Conservation (phyloP, 306 rosid species). For the Morella rubra region DNA sequence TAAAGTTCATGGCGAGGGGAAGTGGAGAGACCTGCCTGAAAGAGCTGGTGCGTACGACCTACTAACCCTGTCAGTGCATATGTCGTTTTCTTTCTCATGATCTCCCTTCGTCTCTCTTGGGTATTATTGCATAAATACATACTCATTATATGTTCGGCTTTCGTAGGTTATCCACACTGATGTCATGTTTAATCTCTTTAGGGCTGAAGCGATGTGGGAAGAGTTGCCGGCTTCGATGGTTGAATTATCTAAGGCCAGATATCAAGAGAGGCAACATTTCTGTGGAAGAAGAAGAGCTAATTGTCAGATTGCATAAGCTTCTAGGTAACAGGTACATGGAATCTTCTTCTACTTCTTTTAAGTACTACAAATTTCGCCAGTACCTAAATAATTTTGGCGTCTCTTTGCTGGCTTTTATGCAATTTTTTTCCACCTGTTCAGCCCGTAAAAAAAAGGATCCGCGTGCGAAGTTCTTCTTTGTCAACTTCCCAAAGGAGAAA, state of each 20-base stretch:
- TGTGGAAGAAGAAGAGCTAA: conserved; percentile 32
- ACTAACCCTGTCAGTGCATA: neutral
- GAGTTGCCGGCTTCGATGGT: conserved; percentile 39
- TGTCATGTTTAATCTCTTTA: neutral
- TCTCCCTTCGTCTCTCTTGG: neutral
- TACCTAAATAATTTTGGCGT: too few relatives aligned
- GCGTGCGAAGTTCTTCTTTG: too few relatives aligned
- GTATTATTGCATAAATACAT: too few relatives aligned
- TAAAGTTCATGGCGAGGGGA: conserved; percentile 29
- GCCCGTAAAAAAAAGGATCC: too few relatives aligned
- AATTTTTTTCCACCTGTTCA: too few relatives aligned
- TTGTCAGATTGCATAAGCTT: conserved; percentile 29
- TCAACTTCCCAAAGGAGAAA: too few relatives aligned
- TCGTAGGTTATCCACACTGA: neutral
- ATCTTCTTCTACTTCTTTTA: neutral
- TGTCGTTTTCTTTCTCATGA: too few relatives aligned
- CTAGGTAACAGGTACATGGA: conserved; percentile 30
- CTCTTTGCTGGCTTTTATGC: too few relatives aligned
- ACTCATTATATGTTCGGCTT: too few relatives aligned
- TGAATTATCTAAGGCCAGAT: conserved; percentile 34
- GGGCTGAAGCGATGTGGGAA: conserved; percentile 39
- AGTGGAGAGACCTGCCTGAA: conserved; percentile 28
- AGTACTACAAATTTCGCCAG: neutral
- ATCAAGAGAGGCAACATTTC: conserved; percentile 38
- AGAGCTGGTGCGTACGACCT: conserved; percentile 16